Base-by-base conservation (phyloP, 225 moss, liverwort and hornwort genomes). In the Sphagnum tenellum region DNA sequence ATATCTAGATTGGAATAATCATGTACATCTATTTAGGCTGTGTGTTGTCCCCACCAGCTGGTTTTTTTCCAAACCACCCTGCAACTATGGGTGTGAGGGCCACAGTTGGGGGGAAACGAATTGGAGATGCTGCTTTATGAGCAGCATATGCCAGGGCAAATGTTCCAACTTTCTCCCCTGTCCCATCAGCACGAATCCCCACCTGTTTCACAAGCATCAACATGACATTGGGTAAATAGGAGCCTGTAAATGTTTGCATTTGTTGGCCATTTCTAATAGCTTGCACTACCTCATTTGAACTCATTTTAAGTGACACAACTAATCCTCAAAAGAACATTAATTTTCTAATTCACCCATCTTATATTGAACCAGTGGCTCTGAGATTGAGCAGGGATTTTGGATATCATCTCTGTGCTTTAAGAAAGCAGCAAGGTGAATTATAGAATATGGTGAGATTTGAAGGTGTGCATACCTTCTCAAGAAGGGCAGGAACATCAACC, bases 31-130 rank as follows among this genome's bases (percentile, higher is more conserved):
- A 72, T 57, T 77, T 60, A 9, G 78, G 66, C 5, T 78, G 71
- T 9, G 55, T 59, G 0, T 69, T 65, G 3, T 51, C 72, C 9
- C 50, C 72, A 13, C 59, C 74, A 4, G 63, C 71, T 10, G 74
- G 55, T 66, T 89, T 92, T 79, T 92, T 92, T 49, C 90, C 87
- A 61, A 98, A 93, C 92, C 88, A 92, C 58, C 82, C 62, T 48
- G 96, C 96, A 54, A 98, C 96, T 48, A 98, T 80, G 48, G 96
- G 96, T 60, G 96, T 98, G 62, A 98, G 92, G 14, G 92, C 92
- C 50, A 98, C 96, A 3, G 96, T 98, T 45, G 96, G 96, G 69
- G 96, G 96, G 63, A 98, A 98, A 11, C 96, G 90, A 52, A 98
- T 87, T 9, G 96, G 96, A 5, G 96, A 98, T 53, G 93, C 76